Evolutionary conservation across 1,284 basidiomycete species (phyloP).

Genomic region (Ustilago loliicola): DNA sequence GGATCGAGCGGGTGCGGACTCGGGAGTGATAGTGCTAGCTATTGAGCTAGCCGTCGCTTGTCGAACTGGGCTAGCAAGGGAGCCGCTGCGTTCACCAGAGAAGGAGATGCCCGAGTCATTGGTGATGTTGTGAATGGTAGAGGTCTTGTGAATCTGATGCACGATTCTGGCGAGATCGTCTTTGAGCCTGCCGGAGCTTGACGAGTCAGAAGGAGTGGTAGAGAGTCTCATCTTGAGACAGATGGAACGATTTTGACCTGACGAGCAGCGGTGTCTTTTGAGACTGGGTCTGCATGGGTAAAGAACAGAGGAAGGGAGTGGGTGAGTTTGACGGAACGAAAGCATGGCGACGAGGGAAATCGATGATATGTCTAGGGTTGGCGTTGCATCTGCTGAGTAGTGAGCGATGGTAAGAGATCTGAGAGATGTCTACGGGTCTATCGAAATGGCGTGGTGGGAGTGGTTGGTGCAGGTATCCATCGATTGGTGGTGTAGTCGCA

Average conservation of each 20-base stretch:
- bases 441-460: background rate
- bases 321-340: slow-evolving; percentile 33
- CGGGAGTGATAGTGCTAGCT: slow-evolving; percentile 54
- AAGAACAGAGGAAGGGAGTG: slow-evolving; percentile 9
- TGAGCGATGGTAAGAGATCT: background rate
- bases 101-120: slow-evolving; percentile 57
- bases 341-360: slow-evolving; percentile 20
- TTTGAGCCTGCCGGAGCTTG: slow-evolving; percentile 22
- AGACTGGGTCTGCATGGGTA: slow-evolving; percentile 24
- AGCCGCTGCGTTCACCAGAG: slow-evolving; percentile 10
- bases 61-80: slow-evolving; percentile 5
- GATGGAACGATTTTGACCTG: slow-evolving; percentile 20
- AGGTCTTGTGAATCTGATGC: slow-evolving; percentile 42
- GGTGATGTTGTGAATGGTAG: slow-evolving; percentile 47
- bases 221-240: slow-evolving; percentile 36
- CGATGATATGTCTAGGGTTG: background rate
- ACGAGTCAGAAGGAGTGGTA: slow-evolving; percentile 10
- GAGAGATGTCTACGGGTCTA: background rate
- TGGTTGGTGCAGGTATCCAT: background rate
- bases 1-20: slow-evolving; percentile 29
- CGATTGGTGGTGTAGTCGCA: background rate
- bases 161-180: slow-evolving; percentile 30
- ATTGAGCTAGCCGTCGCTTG: slow-evolving; percentile 44
- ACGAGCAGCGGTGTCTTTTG: slow-evolving; percentile 29
- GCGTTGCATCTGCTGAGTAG: background rate